A percentile compares a stretch with the other conserved stretches of the same genome.
These are phyloP conservation scores for Neopestalotiopsis clavispora DNA, from an alignment of 2,329 filamentous ascomycete species.

Conservation along the genomic window DNA sequence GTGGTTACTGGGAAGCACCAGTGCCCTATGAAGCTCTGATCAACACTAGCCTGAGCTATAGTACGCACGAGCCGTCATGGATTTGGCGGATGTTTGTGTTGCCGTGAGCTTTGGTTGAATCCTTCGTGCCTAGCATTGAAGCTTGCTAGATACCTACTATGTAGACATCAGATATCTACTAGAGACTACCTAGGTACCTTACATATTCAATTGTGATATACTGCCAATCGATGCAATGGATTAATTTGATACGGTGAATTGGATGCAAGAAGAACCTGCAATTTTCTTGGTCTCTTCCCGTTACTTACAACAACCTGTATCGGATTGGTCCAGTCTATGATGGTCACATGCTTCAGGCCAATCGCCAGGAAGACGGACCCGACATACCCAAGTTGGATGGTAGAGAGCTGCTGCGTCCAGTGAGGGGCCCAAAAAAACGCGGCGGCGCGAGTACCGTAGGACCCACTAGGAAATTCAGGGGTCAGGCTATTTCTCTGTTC, in stretches of 20 bases:
- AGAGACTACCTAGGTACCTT: no score
- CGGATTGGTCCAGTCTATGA: no score
- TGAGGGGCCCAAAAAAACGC: background rate
- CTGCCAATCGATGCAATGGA: no score
- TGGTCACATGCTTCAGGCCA: background rate
- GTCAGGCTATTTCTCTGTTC: background rate
- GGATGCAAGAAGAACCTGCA: no score
- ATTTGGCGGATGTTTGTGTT: background rate
- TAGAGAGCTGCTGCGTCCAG: background rate
- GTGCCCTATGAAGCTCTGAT: background rate
- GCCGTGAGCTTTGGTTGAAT: background rate
- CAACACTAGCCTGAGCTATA: background rate
- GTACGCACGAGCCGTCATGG: background rate
- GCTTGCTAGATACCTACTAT: no score
- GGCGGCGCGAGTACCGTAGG: background rate
- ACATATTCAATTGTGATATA: no score
- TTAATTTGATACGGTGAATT: no score
- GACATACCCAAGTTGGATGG: no score
- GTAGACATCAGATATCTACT: no score
- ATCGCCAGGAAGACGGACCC: background rate
- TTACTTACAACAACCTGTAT: no score
- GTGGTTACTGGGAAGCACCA: background rate
- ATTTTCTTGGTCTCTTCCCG: no score
- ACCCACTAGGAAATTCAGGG: background rate
- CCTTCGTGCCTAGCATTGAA: background rate